Base-by-base conservation (phyloP, 116 monocot species). In the Iris pallida region DNA sequence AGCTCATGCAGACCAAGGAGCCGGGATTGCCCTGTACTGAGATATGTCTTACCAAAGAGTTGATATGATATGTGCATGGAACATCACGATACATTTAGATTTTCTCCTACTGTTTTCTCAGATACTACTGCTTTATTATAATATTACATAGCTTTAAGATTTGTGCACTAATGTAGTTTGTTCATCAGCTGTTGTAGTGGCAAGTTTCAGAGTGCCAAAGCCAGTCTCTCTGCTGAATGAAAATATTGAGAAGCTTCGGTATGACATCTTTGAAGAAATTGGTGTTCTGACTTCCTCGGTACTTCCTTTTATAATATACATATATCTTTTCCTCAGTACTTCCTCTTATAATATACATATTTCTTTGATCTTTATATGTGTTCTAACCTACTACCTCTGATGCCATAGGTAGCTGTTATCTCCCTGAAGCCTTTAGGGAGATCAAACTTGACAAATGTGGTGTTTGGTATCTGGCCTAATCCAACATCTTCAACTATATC, bases 261-360 rank as follows among this genome's bases (percentile, higher is more conserved):
- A 84, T 80, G 98, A 98, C 59, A 93, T 98, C 62, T 93, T 64
- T 76, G 81, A 75, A 62, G 98, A 93, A 84, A 83, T 98, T 63
- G 90, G 93, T 59, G 84, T 92, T 61, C 82, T 82, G 12, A 82
- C 86, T 79, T 80, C 90, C 20, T 65, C 65, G 76, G 98, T 98
- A 89, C 19, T 60, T 42, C 59, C 53, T 63, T 59, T 75, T 30
- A 64, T 63, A 14, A 69, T 20, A 45, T n/a, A n/a, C 30, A 10
- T 63, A 43, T 61, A 5, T 53, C 59, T 7, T 68, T 5, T 42
- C 10, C n/a, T n/a, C n/a, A n/a, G n/a, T n/a, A n/a, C n/a, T n/a
- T 46, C 6, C 30, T 30, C 30, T 30, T 30, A 0, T 30, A 3
- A 30, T 30, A 30, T 30, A 30, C 3, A 1, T 30, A 60, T 20